These are phyloP conservation scores for Bacidia gigantensis DNA, from an alignment of 495 filamentous ascomycete species.

Conservation along the genomic window DNA sequence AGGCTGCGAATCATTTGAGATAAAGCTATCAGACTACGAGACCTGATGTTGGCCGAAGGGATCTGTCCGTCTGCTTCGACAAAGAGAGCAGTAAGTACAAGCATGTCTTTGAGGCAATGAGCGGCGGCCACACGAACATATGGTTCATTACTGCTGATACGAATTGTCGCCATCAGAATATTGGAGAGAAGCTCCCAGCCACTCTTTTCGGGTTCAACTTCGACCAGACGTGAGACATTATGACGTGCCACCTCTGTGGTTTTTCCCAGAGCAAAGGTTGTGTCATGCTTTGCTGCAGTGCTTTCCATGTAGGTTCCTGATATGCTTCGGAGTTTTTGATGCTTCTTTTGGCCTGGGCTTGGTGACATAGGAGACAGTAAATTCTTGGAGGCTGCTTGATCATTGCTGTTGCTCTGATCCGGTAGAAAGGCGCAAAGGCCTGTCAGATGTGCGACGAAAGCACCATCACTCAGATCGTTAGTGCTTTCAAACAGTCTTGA, in stretches of 20 bases:
- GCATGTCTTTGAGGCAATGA: conserved; percentile 57
- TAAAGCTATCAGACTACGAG: conserved; percentile 57
- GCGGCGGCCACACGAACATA: conserved; percentile 58
- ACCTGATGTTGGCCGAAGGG: conserved; percentile 44
- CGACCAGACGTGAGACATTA: conserved; percentile 64
- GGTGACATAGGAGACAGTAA: conserved; percentile 22
- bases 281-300: conserved; percentile 36
- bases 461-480: conserved; percentile 64
- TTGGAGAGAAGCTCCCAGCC: conserved; percentile 64
- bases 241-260: conserved; percentile 61
- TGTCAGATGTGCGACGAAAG: conserved; percentile 64
- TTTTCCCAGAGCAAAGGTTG: conserved; percentile 71
- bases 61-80: conserved; percentile 36
- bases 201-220: conserved; percentile 42
- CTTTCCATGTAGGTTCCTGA: conserved; percentile 36
- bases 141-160: conserved; percentile 36
- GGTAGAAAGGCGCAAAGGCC: conserved; percentile 46
- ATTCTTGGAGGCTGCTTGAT: conserved; percentile 16
- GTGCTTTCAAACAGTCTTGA: conserved; percentile 81
- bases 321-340: conserved; percentile 48
- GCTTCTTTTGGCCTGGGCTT: conserved; percentile 20
- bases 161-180: conserved; percentile 53
- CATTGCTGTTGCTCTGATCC: conserved; percentile 25
- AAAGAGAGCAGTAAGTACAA: conserved; percentile 47
- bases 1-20: conserved; percentile 38